Evolutionary conservation across 345 rosid genomes (phyloP), one percentile per base, ranked within the genome.

Genomic region (Diplotaxis tenuifolia): DNA sequence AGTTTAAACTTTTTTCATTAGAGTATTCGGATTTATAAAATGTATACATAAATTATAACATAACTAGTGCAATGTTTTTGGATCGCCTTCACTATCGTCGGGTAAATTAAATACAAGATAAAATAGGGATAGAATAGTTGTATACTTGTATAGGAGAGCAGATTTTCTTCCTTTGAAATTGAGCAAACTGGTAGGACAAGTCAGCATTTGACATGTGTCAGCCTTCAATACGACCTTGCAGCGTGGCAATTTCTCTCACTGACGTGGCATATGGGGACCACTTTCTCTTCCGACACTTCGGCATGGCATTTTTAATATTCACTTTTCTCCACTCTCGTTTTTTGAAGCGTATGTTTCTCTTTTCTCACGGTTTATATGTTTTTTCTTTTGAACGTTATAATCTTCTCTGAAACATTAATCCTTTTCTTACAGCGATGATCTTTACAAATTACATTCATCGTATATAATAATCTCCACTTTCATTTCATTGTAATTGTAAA

Each of bases 211-310:
- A 71, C 80, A 77, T 71, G 63, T 77, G 70, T 62, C 21, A 1
- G 15, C 18, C 62, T 25, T n/a, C 62, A 71, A 71, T 77, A 77
- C 62, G 76, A 77, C 76, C 45, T 19, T 32, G 34, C 80, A 71
- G 55, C 76, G 67, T 71, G 76, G 72, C 76, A 65, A 27, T 34
- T 38, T 53, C 11, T 53, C 28, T 19, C 69, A 65, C 75, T 71
- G 80, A 77, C 80, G 80, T 77, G 80, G 65, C 1, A 10, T 0
- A 0, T 70, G 45, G 72, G 80, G 80, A 77, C 80, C 80, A 77
- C 76, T 58, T 27, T 58, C 49, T 65, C 66, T 49, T 70, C 75
- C 80, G 80, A 76, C 80, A 76, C 72, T 57, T 65, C 72, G 80
- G 80, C 80, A 76, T 76, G 72, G 62, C 56, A n/a, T 36, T 8